Evolutionary conservation across 345 rosid species (phyloP).

Genomic region (Bretschneidera sinensis): DNA sequence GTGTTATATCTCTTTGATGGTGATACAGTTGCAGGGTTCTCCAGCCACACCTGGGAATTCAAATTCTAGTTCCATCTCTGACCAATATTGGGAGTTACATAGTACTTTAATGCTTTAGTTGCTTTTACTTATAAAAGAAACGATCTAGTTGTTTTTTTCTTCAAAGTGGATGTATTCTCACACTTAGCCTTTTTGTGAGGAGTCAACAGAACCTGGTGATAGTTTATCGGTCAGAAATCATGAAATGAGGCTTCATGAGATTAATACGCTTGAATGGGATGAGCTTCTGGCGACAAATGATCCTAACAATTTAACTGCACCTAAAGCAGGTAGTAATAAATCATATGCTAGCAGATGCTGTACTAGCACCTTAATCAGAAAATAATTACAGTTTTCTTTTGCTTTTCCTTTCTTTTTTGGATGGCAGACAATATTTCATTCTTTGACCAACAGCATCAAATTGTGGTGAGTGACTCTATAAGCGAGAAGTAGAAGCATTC

Average conservation of each 20-base stretch:
- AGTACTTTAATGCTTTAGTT: not conserved
- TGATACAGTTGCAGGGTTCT: slow-evolving; percentile 55
- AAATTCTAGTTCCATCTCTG: slow-evolving; percentile 70
- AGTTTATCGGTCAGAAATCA: slow-evolving; percentile 40
- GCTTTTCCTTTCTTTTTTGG: slow-evolving; percentile 7
- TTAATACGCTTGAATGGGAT: slow-evolving; percentile 99
- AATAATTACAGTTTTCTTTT: not conserved
- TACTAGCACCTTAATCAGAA: slow-evolving; percentile 9
- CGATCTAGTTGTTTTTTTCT: no score
- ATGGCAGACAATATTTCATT: slow-evolving; percentile 45
- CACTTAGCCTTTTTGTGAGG: slow-evolving; percentile 24
- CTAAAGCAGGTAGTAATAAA: slow-evolving; percentile 46
- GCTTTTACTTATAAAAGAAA: not conserved
- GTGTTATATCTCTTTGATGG: slow-evolving; percentile 9
- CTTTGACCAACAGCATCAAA: slow-evolving; percentile 40
- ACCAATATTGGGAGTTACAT: slow-evolving; percentile 15
- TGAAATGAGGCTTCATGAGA: slow-evolving; percentile 74
- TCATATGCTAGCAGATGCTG: slow-evolving; percentile 1
- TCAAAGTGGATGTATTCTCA: slow-evolving; percentile 13
- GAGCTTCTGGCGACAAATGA: slow-evolving; percentile 62
- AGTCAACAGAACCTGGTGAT: slow-evolving; percentile 47
- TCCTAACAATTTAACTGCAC: slow-evolving; percentile 27
- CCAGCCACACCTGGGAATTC: slow-evolving; percentile 78
- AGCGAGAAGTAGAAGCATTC: slow-evolving; percentile 34
- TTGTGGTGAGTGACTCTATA: slow-evolving; percentile 23